Base-by-base conservation (phyloP, 495 filamentous ascomycete genomes). In the Immersiella caudata region DNA sequence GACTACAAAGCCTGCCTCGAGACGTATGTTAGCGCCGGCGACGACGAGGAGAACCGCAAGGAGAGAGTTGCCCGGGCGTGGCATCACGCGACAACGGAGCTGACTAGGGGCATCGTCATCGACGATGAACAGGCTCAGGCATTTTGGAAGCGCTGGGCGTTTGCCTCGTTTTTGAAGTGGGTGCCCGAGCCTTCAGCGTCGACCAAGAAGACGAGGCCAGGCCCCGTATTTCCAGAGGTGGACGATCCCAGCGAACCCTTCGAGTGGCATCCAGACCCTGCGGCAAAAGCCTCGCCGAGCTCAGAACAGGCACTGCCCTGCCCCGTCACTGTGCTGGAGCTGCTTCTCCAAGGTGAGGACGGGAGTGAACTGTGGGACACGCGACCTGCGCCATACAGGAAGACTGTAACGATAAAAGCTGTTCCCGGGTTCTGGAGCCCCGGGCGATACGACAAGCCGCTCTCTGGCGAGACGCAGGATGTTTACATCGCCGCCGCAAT, bases 261-360 rank as follows among this genome's bases (percentile, higher is more conserved):
- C 6, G 59, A 72, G 40, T 74, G 70, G 72, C 62, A 72, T 56
- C 72, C 72, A 22, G 65, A 59, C 12, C 35, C 62, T 27, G 54
- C 8, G 33, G 60, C 24, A 12, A 59, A 29, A n/a, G 40, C 40
- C 14, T 35, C 21, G 12, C 25, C 25, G 27, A 58, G 35, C 35
- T 49, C 22, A 14, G 36, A 25, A 20, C 35, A 33, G 36, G 24
- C 21, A 11, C 60, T 62, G 22, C 33, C 36, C 16, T 22, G 57
- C 27, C 26, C 57, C 4, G 21, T 62, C n/a, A 49, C 60, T 9
- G 36, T 35, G 21, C 25, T 62, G 22, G 40, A 62, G 21, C 6
- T 14, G 8, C 18, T 62, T 9, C 20, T 51, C 18, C 56, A 21
- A 14, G 14, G 18, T 8, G 12, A 21, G n/a, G 18, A 33, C 20